These are phyloP conservation scores for Thalassiosira profunda DNA, from an alignment of 108 stramenopile species.

Conservation along the genomic window DNA sequence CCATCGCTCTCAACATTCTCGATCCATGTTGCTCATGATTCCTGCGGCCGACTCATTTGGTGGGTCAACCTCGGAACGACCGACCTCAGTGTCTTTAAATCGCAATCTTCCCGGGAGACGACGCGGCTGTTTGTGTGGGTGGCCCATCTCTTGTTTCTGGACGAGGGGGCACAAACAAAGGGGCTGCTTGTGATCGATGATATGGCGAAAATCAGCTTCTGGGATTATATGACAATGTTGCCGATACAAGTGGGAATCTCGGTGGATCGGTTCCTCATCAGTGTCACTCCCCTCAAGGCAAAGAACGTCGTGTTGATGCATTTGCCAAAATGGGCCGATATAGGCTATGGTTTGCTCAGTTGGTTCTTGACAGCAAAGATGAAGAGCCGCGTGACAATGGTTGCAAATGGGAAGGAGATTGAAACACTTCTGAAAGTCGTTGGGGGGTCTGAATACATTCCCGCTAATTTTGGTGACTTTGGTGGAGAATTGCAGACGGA, in stretches of 20 bases:
- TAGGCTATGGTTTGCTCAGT: constrained; percentile 45
- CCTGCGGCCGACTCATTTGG: constrained; percentile 59
- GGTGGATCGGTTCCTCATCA: constrained; percentile 65
- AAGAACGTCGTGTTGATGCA: constrained; percentile 55
- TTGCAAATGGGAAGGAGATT: constrained; percentile 36
- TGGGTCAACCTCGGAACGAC: constrained; percentile 66
- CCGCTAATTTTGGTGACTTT: constrained; percentile 19
- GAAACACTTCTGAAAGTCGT: constrained; percentile 26
- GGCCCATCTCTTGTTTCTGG: constrained; percentile 60
- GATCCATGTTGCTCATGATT: constrained; percentile 50
- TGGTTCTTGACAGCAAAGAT: constrained; percentile 51
- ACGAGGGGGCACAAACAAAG: constrained; percentile 55
- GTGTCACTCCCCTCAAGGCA: constrained; percentile 65
- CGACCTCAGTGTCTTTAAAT: constrained; percentile 42
- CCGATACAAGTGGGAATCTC: constrained; percentile 59
- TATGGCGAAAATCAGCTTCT: constrained; percentile 54
- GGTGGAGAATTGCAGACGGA: constrained; percentile 24
- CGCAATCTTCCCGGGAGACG: constrained; percentile 40
- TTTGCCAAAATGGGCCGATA: constrained; percentile 45
- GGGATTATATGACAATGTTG: constrained; percentile 61
- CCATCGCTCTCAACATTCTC: constrained; percentile 43
- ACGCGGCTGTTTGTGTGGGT: constrained; percentile 61
- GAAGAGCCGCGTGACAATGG: constrained; percentile 51
- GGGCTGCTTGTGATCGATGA: constrained; percentile 57
- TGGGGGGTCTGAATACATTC: constrained; percentile 34